Percentiles rank a stretch among this genome's conserved stretches.
Conservation (phyloP, 31 red algal genomes). For the Endocladia muricata region DNA sequence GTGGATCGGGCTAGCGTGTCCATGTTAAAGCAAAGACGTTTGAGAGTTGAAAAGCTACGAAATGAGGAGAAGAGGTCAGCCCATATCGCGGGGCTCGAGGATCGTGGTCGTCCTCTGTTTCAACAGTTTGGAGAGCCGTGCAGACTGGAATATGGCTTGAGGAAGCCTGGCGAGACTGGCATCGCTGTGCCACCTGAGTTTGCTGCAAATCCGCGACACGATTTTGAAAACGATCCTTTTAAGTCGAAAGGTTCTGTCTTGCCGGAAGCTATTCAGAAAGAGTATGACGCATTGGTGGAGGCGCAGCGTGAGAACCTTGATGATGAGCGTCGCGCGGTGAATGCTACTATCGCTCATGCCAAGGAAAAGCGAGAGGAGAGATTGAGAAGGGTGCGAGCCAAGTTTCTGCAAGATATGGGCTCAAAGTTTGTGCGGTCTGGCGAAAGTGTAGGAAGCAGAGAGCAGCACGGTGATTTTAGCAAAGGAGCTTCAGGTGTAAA, state of each 20-base stretch:
- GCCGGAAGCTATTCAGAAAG: background rate
- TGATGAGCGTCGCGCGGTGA: background rate
- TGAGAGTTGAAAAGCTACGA: background rate
- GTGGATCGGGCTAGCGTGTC: background rate
- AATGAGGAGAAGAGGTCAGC: background rate
- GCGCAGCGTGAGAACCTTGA: background rate
- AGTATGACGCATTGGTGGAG: background rate
- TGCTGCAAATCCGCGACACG: background rate
- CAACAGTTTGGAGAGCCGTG: background rate
- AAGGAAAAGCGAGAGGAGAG: conserved; percentile 1
- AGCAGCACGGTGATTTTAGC: background rate
- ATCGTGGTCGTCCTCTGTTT: background rate
- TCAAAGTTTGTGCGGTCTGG: background rate
- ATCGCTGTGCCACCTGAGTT: background rate
- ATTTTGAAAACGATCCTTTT: background rate
- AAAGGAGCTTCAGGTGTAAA: too few species aligned
- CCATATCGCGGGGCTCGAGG: background rate
- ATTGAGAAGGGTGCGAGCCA: background rate
- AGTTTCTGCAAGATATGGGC: background rate
- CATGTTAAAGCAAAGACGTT: background rate
- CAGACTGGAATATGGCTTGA: background rate
- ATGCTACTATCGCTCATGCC: background rate
- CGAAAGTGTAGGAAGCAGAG: background rate
- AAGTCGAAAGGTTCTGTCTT: background rate
- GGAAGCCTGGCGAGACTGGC: too few species aligned